Percentiles rank a stretch among this genome's conserved stretches.
Evolutionary conservation across 2,329 filamentous ascomycete genomes (phyloP).

Genomic region (Capronia coronata): DNA sequence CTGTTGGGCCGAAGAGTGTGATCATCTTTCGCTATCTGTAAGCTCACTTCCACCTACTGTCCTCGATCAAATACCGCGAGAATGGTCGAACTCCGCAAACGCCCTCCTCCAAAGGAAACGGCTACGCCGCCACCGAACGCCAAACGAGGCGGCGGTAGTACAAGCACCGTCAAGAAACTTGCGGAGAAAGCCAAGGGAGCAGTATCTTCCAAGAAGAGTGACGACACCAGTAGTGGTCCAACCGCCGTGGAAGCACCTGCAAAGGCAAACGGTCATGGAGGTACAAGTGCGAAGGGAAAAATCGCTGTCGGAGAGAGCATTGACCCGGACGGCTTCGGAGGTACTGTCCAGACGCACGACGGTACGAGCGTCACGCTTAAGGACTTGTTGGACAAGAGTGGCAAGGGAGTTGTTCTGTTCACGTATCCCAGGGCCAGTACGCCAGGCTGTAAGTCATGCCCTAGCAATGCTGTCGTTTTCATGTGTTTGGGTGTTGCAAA

Average conservation of each 20-base stretch:
- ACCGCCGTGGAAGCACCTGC: conserved; percentile 10
- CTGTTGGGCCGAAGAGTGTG: no score
- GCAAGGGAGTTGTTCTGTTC: conserved; percentile 62
- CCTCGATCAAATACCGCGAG: background rate
- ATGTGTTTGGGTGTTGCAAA: no score
- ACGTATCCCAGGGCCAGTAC: conserved; percentile 95
- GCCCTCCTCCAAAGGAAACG: conserved; percentile 48
- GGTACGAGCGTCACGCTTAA: conserved; percentile 73
- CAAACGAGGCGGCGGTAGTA: conserved; percentile 43
- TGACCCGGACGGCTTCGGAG: conserved; percentile 51
- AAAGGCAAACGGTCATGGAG: conserved; percentile 23
- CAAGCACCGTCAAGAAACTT: conserved; percentile 32
- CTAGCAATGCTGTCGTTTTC: background rate
- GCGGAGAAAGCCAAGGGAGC: conserved; percentile 31
- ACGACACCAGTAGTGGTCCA: conserved; percentile 11
- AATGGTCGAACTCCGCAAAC: conserved; percentile 56
- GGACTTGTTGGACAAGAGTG: conserved; percentile 73
- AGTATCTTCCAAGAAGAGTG: conserved; percentile 8
- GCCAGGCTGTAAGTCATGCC: conserved; percentile 66
- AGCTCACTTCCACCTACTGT: no score
- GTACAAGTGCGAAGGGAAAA: conserved; percentile 10
- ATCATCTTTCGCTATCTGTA: no score
- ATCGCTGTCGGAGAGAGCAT: conserved; percentile 47
- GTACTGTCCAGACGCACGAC: conserved; percentile 77
- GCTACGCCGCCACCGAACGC: conserved; percentile 43